Conservation (phyloP, 352 stramenopile genomes). For the Pythium biforme region DNA sequence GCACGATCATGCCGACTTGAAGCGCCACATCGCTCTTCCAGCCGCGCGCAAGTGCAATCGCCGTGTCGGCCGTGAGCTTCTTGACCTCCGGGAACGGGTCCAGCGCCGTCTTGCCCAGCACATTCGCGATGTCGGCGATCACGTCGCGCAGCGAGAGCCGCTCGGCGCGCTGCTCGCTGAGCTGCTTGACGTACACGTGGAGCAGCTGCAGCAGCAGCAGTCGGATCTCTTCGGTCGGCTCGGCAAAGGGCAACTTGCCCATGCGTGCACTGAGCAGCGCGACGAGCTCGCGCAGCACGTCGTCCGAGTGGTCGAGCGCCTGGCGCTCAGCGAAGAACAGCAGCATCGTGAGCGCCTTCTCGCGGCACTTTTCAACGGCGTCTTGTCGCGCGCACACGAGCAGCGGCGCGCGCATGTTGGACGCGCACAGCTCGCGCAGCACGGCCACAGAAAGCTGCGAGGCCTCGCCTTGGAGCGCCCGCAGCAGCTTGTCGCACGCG, state of each 20-base stretch:
- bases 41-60: conserved; percentile 47
- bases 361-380: conserved; percentile 73
- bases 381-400: conserved; percentile 50
- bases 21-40: conserved; percentile 63
- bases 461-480: conserved; percentile 45
- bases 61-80: conserved; percentile 64
- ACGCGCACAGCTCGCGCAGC: conserved; percentile 40
- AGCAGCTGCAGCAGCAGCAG: conserved; percentile 66
- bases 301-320: conserved; percentile 41
- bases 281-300: conserved; percentile 50
- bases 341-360: conserved; percentile 60
- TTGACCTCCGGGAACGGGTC: conserved; percentile 84
- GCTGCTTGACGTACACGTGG: conserved; percentile 52
- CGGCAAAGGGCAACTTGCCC: conserved; percentile 72
- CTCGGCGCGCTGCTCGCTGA: conserved; percentile 20
- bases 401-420: conserved; percentile 50
- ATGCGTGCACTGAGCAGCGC: conserved; percentile 48
- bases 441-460: conserved; percentile 33
- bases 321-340: conserved; percentile 53
- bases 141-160: conserved; percentile 42
- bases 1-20: conserved; percentile 67
- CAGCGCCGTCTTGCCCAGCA: conserved; percentile 63
- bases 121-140: conserved; percentile 67
- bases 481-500: conserved; percentile 70
- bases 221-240: conserved; percentile 82